Evolutionary conservation across 148 eudicot species (phyloP), one percentile per base, ranked within the genome.

Genomic region (Vaccinium corymbosum): DNA sequence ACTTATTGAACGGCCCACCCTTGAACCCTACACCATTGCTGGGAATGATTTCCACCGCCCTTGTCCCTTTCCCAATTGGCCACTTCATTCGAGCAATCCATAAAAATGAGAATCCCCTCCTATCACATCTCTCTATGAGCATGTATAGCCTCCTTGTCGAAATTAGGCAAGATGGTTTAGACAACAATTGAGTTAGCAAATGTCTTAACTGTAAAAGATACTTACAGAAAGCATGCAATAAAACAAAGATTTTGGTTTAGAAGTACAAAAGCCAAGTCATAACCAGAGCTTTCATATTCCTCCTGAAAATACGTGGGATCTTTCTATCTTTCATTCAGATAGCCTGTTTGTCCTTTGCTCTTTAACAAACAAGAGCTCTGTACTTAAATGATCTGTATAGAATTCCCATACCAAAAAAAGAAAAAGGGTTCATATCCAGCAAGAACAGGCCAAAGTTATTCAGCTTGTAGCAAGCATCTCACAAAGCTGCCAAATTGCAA

Each of bases 401-500:
- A 71, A 38, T 72, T 72, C 49, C 22, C 2, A 72, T 35, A 17
- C 76, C 49, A 35, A 25, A 72, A 29, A 72, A 61, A 50, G 52
- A 72, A 42, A 42, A 42, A 42, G 5, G 22, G 48, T 49, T 35
- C 76, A 72, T 16, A 38, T 72, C n/a, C 49, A 70, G 49, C 15
- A 35, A 72, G 48, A 72, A 72, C 50, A 38, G 49, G 49, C 38
- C 17, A 72, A 72, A 32, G 76, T 49, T 72, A 72, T 72, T 72
- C n/a, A 72, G 76, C 76, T 38, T 7, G 76, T 72, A 5, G 76
- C 76, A 35, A 38, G n/a, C 49, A 3, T 72, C 76, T 72, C n/a
- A 38, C n/a, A 72, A 72, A 35, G 73, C 76, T 71, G 76, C 20
- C 38, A 38, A 72, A 35, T 72, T 72, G 20, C 48, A 72, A 72